These are phyloP conservation scores for Manihot esculenta DNA, from an alignment of 441 rosid genomes.

Conservation along the genomic window DNA sequence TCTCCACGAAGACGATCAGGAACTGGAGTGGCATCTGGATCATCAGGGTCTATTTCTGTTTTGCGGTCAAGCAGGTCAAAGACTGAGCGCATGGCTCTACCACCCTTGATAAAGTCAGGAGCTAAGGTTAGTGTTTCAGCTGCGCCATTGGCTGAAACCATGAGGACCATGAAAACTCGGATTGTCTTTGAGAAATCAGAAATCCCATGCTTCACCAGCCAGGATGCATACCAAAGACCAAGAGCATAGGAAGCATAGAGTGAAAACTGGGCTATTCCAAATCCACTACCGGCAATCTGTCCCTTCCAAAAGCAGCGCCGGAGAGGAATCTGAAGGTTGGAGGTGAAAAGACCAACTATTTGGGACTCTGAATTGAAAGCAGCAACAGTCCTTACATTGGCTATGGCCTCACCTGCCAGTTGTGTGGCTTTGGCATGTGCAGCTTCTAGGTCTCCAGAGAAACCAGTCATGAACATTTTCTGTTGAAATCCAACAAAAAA, in stretches of 20 bases:
- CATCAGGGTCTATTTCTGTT: conserved; percentile 97
- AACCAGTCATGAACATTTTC: conserved; percentile 99
- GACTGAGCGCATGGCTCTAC: conserved; percentile 93
- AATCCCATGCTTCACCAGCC: conserved; percentile 99
- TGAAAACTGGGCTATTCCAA: conserved; percentile 87
- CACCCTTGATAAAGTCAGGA: conserved; percentile 99
- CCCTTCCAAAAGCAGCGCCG: conserved; percentile 99
- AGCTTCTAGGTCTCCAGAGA: conserved; percentile 95
- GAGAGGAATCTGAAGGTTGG: conserved; percentile 71
- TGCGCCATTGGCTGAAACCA: conserved; percentile 99
- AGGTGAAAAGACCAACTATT: conserved; percentile 78
- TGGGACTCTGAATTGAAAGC: conserved; percentile 93
- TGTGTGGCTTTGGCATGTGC: conserved; percentile 96
- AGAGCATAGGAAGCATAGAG: conserved; percentile 97
- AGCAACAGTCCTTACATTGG: conserved; percentile 92
- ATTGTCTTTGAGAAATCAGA: conserved; percentile 98
- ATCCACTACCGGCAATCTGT: conserved; percentile 96
- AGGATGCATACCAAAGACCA: conserved; percentile 97
- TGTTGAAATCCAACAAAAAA: conserved; percentile 32
- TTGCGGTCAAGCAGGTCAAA: conserved; percentile 94
- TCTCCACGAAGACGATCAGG: conserved; percentile 94
- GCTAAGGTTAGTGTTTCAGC: conserved; percentile 97
- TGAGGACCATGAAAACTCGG: conserved; percentile 95
- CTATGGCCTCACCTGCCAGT: conserved; percentile 97
- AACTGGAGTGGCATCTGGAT: conserved; percentile 74